These are phyloP conservation scores for Lichtheimia corymbifera DNA, from an alignment of 371 early-diverging fungal species.

Conservation along the genomic window DNA sequence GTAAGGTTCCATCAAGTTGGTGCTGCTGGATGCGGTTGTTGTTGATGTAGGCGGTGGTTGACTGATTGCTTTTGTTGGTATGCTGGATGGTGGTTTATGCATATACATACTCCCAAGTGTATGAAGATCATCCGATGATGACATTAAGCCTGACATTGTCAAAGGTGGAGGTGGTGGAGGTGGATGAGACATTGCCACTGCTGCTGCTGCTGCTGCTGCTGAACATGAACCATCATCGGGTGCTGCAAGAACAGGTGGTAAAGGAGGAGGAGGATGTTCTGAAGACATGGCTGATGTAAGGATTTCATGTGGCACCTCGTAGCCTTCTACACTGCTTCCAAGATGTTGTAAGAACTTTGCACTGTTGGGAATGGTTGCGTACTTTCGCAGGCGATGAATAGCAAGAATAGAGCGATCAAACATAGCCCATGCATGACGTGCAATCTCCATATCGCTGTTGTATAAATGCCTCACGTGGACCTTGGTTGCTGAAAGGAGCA, in stretches of 20 bases:
- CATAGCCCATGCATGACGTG: slow-evolving; percentile 36
- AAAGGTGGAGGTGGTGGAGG: background rate
- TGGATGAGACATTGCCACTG: background rate
- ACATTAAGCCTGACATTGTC: background rate
- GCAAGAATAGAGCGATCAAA: slow-evolving; percentile 33
- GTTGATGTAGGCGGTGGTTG: background rate
- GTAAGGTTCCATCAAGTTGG: background rate
- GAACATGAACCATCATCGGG: background rate
- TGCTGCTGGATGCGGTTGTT: background rate
- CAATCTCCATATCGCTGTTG: slow-evolving; percentile 22
- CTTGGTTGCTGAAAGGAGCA: slow-evolving; percentile 29
- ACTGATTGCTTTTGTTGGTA: background rate
- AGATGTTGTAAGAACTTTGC: slow-evolving; percentile 41
- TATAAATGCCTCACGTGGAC: slow-evolving; percentile 26
- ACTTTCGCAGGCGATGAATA: slow-evolving; percentile 26
- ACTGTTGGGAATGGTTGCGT: slow-evolving; percentile 38
- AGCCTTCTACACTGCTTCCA: slow-evolving; percentile 9
- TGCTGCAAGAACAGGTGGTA: background rate
- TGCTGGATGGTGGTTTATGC: slow-evolving; percentile 1
- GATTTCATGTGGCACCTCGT: background rate
- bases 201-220: slow-evolving; percentile 5
- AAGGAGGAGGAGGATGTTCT: background rate
- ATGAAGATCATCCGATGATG: background rate
- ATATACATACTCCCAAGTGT: too few relatives aligned
- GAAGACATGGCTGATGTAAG: background rate